Percentiles rank a stretch among this genome's conserved stretches.
phyloP scores from a whole-genome alignment of 2,329 filamentous ascomycete genomes.

The Zymoseptoria passerinii region DNA sequence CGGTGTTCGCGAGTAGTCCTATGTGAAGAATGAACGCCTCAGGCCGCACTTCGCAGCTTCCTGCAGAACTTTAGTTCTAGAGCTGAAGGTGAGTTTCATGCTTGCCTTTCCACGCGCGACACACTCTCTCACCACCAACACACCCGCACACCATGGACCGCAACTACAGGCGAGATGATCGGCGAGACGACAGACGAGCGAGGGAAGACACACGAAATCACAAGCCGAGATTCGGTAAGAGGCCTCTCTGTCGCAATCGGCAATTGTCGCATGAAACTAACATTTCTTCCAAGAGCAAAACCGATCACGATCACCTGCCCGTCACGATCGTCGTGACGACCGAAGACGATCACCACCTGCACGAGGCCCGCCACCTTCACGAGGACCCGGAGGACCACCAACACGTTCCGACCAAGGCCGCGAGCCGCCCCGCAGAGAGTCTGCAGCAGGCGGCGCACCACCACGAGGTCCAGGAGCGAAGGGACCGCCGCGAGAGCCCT shows the following conservation, averaged over 20 bases:
- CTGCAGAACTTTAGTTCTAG: background rate
- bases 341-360: constrained; percentile 23
- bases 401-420: constrained; percentile 15
- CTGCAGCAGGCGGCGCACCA: constrained; percentile 5
- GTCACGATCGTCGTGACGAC: constrained; percentile 24
- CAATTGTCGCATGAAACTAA: constrained; percentile 7
- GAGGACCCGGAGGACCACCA: constrained; percentile 11
- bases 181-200: constrained; percentile 16
- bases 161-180: constrained; percentile 18
- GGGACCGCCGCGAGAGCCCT: constrained; percentile 3
- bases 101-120: background rate
- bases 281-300: constrained; percentile 18
- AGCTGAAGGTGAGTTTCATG: background rate
- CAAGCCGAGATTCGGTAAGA: constrained; percentile 22
- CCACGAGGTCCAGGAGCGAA: constrained; percentile 9
- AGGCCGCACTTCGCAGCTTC: background rate
- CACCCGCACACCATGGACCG: too few relatives aligned
- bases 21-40: background rate
- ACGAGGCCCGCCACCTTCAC: constrained; percentile 8
- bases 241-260: background rate
- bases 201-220: constrained; percentile 21
- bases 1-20: background rate
- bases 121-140: background rate
- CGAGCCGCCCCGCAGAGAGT: constrained; percentile 13
- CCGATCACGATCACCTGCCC: constrained; percentile 25